Evolutionary conservation across 352 stramenopile species (phyloP).

Genomic region (Pythium scleroteichum): DNA sequence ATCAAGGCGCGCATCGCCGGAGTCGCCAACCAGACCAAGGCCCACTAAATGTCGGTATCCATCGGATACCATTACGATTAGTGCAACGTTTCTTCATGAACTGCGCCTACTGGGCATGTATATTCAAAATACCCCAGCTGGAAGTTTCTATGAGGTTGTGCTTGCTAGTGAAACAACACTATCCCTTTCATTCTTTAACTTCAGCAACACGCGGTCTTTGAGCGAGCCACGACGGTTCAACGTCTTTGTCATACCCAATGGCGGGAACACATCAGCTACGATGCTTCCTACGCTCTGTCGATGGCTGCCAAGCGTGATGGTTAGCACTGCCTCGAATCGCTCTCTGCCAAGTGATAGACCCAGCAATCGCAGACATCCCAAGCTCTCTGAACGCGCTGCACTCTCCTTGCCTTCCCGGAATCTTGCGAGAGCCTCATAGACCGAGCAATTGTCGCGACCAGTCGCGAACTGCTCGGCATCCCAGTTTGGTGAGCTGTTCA

Average conservation of each 20-base stretch:
- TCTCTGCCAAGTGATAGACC: slow-evolving; percentile 37
- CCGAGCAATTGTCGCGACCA: slow-evolving; percentile 7
- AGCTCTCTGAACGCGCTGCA: slow-evolving; percentile 40
- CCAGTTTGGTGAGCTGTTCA: slow-evolving; percentile 18
- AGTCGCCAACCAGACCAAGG: slow-evolving; percentile 96
- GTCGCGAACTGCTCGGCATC: slow-evolving; percentile 12
- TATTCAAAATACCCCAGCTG: no score
- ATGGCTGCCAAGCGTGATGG: slow-evolving; percentile 30
- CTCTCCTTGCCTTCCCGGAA: slow-evolving; percentile 57
- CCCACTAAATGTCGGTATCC: slow-evolving; percentile 38
- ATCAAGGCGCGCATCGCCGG: slow-evolving; percentile 96
- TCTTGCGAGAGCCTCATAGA: slow-evolving; percentile 42
- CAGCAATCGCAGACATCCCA: slow-evolving; percentile 44
- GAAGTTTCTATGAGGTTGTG: background rate
- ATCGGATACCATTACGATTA: no score
- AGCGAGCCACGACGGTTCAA: slow-evolving; percentile 19
- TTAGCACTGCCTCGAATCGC: slow-evolving; percentile 34
- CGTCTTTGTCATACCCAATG: background rate
- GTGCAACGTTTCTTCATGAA: no score
- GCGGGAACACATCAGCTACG: slow-evolving; percentile 40
- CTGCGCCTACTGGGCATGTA: no score
- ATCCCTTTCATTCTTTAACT: background rate
- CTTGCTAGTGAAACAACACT: background rate
- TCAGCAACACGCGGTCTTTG: slow-evolving; percentile 23
- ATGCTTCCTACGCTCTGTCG: slow-evolving; percentile 35